Base-by-base conservation (phyloP, 1,284 basidiomycete genomes). In the Sphagnurus paluster region DNA sequence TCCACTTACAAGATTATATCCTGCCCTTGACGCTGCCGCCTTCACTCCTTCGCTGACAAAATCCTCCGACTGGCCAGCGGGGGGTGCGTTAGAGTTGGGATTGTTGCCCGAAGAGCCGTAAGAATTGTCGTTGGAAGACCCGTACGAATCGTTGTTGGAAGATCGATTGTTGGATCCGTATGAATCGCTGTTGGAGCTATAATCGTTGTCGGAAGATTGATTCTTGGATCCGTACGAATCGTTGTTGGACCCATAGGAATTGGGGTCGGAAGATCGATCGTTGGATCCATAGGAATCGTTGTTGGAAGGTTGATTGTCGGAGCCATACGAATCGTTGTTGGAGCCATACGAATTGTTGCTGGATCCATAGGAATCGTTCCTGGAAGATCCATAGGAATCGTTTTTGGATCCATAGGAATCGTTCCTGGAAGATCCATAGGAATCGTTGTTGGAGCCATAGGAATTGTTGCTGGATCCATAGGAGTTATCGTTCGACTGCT, bases 11-110 rank as follows among this genome's bases (percentile, higher is more conserved):
- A n/a, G n/a, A n/a, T n/a, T n/a, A n/a, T n/a, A n/a, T n/a, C n/a
- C n/a, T n/a, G n/a, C n/a, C n/a, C n/a, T n/a, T n/a, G n/a, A n/a
- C n/a, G n/a, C n/a, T n/a, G n/a, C n/a, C n/a, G n/a, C n/a, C n/a
- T n/a, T n/a, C n/a, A n/a, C n/a, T n/a, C n/a, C n/a, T n/a, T 56
- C 48, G 45, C 45, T 44, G 9, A 57, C 56, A 8, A 56, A 58
- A 29, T 55, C 57, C 10, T 57, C 55, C 5, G 32, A 36, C 34
- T 55, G 43, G 36, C 57, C 43, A 36, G 53, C 52, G 36, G 57
- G 56, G 2, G 55, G 53, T n/a, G 53, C 55, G 40, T 54, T 50
- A 2, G 52, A 49, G 33, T 55, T 40, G 41, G 52, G 47, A 33
- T 55, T 38, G 42, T 54, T 42, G 42, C 51, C 50, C 26, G 52